Conservation (phyloP, 257 asterid species). For the Apocynum venetum region DNA sequence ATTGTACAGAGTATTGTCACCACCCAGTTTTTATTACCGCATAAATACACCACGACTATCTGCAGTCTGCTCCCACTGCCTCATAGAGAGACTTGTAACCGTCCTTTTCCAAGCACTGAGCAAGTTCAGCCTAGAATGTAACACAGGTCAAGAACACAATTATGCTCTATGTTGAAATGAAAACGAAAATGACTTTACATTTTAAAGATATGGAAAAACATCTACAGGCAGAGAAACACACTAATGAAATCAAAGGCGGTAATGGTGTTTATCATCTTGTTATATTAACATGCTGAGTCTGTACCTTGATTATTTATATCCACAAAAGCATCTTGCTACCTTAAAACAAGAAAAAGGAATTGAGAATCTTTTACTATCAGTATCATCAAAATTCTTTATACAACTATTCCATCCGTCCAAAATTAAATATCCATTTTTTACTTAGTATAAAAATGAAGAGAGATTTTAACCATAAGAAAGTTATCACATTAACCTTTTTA, state of each 20-base stretch:
- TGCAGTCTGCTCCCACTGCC: slow-evolving; percentile 88
- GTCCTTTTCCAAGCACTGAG: slow-evolving; percentile 74
- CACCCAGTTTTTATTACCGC: slow-evolving; percentile 2
- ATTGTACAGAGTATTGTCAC: background rate
- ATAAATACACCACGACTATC: slow-evolving; percentile 31
- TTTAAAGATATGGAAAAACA: background rate
- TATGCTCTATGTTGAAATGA: background rate
- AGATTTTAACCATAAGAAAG: too few species aligned
- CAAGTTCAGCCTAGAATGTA: slow-evolving; percentile 66
- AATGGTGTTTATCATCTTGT: background rate
- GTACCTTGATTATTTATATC: background rate
- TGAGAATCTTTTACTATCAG: background rate
- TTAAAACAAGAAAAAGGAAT: background rate
- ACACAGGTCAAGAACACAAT: background rate
- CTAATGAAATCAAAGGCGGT: background rate
- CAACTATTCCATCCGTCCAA: too few species aligned
- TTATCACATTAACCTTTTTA: too few species aligned
- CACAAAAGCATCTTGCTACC: background rate
- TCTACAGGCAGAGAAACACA: background rate
- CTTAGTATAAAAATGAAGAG: too few species aligned
- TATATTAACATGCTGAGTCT: background rate
- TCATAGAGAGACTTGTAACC: slow-evolving; percentile 76
- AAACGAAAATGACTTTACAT: background rate
- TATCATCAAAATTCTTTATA: background rate
- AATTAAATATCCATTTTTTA: too few species aligned